Conservation (phyloP, 2,329 filamentous ascomycete species). For the Annulohypoxylon truncatum region DNA sequence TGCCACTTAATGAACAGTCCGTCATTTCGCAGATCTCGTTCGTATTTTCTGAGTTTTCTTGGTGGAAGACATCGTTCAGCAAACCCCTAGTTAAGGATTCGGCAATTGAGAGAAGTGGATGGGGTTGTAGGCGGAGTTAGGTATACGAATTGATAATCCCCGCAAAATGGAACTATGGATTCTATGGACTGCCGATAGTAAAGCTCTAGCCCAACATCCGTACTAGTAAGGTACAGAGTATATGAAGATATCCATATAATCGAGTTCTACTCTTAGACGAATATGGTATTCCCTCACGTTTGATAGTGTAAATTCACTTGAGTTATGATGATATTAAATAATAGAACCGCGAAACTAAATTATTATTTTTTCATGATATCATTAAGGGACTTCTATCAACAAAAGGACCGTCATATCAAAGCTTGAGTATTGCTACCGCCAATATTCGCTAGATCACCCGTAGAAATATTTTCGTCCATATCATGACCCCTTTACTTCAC, state of each 20-base stretch:
- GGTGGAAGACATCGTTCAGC: conserved; percentile 5
- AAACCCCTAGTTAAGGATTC: not conserved
- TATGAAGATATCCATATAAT: too few species aligned
- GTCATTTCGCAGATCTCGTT: conserved; percentile 32
- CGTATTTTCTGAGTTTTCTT: not conserved
- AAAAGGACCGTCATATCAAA: conserved; percentile 13
- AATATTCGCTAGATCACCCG: conserved; percentile 19
- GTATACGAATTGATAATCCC: conserved; percentile 33
- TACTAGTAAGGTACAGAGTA: too few species aligned
- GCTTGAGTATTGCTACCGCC: conserved; percentile 25
- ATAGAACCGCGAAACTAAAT: not conserved
- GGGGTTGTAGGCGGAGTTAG: conserved; percentile 26
- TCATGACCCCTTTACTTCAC: not conserved
- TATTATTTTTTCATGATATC: conserved; percentile 13
- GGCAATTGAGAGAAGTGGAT: conserved; percentile 22
- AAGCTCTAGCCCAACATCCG: not conserved
- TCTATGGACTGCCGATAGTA: conserved; percentile 14
- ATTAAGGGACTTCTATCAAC: conserved; percentile 15
- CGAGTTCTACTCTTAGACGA: too few species aligned
- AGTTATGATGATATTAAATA: not conserved
- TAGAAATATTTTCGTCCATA: conserved; percentile 3
- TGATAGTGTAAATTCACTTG: not conserved
- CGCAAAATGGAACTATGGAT: conserved; percentile 24
- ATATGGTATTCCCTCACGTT: too few species aligned
- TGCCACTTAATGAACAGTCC: conserved; percentile 25